Evolutionary conservation across 2,329 filamentous ascomycete species (phyloP), one percentile per base, ranked within the genome.

Genomic region (Fusarium sp.): DNA sequence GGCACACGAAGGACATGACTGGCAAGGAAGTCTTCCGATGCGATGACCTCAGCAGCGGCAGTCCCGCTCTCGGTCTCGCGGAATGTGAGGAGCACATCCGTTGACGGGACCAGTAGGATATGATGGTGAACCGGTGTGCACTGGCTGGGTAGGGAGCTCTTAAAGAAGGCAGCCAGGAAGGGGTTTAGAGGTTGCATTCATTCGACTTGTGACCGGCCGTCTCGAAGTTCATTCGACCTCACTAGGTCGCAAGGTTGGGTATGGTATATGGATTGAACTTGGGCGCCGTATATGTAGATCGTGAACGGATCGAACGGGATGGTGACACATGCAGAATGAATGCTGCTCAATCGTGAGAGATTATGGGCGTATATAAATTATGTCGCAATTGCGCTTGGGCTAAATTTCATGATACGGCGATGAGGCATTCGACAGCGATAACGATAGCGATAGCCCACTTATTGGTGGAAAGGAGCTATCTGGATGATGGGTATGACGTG

Each of bases 101-200:
- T 98, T 58, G 93, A 92, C 49, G 96, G 96, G 40, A 98, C 95
- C 55, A 99, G 91, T 61, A 99, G 89, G 77, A 99, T 90, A 86
- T 98, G 93, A 81, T 97, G 93, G 82, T 96, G 92, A 73, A 94
- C 89, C 60, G 96, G 95, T 71, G 91, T 90, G 87, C 96, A 98
- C 90, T 98, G 95, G 78, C 92, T 87, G 76, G 93, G 92, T 80
- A 98, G 89, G 82, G 93, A 91, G 89, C 94, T 98, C 86, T 94
- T 94, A 89, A 98, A 98, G 90, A 99, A 98, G 88, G 95, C 94
- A 87, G 93, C 92, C 83, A 99, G 89, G 85, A 98, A 98, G 82
- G 96, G 96, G 85, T 99, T 99, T 91, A 98, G 89, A 86, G 96
- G 94, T 91, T 95, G 95, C 95, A 97, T 97, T 83, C 81, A 82